These are phyloP conservation scores for Lactifluus subvellereus DNA, from an alignment of 768 basidiomycete genomes.

Conservation along the genomic window DNA sequence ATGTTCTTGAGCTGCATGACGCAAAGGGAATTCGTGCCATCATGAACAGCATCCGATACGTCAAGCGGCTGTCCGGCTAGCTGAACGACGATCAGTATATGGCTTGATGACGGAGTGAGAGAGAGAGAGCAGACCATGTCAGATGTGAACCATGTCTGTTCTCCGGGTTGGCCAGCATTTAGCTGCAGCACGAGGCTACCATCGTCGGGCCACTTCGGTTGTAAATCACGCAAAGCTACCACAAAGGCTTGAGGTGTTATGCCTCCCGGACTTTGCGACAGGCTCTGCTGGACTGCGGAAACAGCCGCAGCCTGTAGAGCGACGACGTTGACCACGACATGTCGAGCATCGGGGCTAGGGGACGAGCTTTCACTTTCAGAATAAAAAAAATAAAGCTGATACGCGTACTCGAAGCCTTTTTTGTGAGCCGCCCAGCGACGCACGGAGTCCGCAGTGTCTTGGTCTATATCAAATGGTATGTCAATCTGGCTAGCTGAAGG, in stretches of 20 bases:
- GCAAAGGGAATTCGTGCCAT: conserved; percentile 16
- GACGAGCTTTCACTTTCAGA: not conserved
- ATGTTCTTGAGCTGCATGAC: conserved; percentile 18
- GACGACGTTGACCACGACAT: conserved; percentile 18
- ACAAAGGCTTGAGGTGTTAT: conserved; percentile 16
- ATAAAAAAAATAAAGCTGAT: not conserved
- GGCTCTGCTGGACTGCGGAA: not conserved
- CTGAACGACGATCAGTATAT: conserved; percentile 2
- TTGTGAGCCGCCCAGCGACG: conserved; percentile 16
- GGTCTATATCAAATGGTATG: conserved; percentile 15
- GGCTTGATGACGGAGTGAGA: not conserved
- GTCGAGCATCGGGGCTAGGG: conserved; percentile 10
- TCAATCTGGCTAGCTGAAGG: conserved; percentile 9
- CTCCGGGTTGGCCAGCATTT: conserved; percentile 11
- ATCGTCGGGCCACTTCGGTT: conserved; percentile 19
- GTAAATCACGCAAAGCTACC: conserved; percentile 8
- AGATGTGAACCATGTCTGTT: conserved; percentile 12
- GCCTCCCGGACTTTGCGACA: conserved; percentile 6
- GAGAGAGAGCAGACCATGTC: conserved; percentile 13
- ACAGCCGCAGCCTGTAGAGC: conserved; percentile 13
- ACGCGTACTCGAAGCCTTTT: conserved; percentile 17
- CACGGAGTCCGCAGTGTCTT: conserved; percentile 9
- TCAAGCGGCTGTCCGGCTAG: conserved; percentile 9
- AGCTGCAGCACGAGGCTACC: conserved; percentile 15
- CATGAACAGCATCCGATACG: conserved; percentile 12